Percentiles rank a stretch among this genome's conserved stretches.
Evolutionary conservation across 768 basidiomycete genomes (phyloP).

Genomic region (Phlebiopsis flavidoalba): DNA sequence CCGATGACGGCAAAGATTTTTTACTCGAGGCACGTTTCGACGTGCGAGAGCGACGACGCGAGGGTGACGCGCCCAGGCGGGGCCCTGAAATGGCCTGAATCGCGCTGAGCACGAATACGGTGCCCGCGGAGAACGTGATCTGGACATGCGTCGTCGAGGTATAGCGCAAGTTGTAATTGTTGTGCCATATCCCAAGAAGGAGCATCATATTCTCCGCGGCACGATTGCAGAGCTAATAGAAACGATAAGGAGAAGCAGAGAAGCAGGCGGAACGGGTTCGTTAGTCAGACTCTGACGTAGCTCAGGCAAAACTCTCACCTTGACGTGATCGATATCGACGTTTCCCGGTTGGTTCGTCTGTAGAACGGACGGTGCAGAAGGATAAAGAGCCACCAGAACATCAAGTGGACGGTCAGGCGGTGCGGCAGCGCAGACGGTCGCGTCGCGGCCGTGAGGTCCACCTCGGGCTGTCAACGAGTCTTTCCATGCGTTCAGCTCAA

Average conservation of each 20-base stretch:
- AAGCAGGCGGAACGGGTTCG: neutral
- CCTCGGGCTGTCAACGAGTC: slow-evolving; percentile 34
- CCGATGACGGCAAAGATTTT: slow-evolving; percentile 51
- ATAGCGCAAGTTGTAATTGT: slow-evolving; percentile 51
- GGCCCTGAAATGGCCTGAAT: slow-evolving; percentile 43
- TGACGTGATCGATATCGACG: slow-evolving; percentile 47
- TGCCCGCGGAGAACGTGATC: slow-evolving; percentile 54
- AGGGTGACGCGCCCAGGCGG: slow-evolving; percentile 43
- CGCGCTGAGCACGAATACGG: slow-evolving; percentile 49
- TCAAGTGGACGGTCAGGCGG: slow-evolving; percentile 49
- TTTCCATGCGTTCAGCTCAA: slow-evolving; percentile 32
- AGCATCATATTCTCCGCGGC: slow-evolving; percentile 54
- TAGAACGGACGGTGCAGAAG: slow-evolving; percentile 54
- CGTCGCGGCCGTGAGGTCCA: slow-evolving; percentile 45
- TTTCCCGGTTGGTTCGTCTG: slow-evolving; percentile 26
- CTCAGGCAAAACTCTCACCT: slow-evolving; percentile 28
- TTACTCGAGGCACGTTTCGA: slow-evolving; percentile 44
- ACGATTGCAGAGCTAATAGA: slow-evolving; percentile 44
- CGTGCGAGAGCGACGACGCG: slow-evolving; percentile 36
- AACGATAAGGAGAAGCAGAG: slow-evolving; percentile 10
- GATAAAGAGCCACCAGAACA: slow-evolving; percentile 56
- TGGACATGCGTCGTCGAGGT: slow-evolving; percentile 55
- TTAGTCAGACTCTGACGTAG: neutral
- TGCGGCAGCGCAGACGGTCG: slow-evolving; percentile 47
- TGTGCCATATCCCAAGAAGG: slow-evolving; percentile 43